These are phyloP conservation scores for Cystofilobasidium macerans DNA, from an alignment of 768 basidiomycete genomes.

Conservation along the genomic window DNA sequence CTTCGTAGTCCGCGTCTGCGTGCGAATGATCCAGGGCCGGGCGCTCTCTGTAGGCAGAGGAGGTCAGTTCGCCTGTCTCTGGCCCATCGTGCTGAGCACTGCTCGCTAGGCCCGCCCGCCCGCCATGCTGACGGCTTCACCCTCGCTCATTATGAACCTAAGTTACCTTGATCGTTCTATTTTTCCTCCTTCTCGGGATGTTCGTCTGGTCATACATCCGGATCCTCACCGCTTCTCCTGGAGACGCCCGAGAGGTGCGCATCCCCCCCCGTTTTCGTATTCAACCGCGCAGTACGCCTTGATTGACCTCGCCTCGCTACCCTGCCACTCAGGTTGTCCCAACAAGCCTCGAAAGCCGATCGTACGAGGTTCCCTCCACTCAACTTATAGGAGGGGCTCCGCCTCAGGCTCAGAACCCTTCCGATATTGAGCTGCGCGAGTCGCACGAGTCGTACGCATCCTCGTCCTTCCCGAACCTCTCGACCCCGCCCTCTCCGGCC, in stretches of 20 bases:
- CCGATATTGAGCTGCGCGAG: background rate
- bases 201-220: conserved; percentile 21
- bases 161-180: conserved; percentile 19
- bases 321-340: background rate
- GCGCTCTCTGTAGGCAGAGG: background rate
- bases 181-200: background rate
- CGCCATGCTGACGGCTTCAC: background rate
- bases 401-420: background rate
- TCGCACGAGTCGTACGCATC: background rate
- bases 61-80: too few species aligned
- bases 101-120: background rate
- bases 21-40: conserved; percentile 13
- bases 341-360: background rate
- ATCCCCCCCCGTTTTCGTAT: background rate
- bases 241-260: conserved; percentile 20
- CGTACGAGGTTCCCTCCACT: too few species aligned
- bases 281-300: too few species aligned
- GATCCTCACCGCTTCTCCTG: conserved; percentile 9
- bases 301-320: background rate
- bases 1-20: conserved; percentile 16
- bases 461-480: background rate
- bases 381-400: background rate
- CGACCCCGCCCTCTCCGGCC: background rate
- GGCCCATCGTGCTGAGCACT: too few species aligned
- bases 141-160: background rate